Evolutionary conservation across 257 asterid genomes (phyloP).

Genomic region (Fraxinus pennsylvanica): DNA sequence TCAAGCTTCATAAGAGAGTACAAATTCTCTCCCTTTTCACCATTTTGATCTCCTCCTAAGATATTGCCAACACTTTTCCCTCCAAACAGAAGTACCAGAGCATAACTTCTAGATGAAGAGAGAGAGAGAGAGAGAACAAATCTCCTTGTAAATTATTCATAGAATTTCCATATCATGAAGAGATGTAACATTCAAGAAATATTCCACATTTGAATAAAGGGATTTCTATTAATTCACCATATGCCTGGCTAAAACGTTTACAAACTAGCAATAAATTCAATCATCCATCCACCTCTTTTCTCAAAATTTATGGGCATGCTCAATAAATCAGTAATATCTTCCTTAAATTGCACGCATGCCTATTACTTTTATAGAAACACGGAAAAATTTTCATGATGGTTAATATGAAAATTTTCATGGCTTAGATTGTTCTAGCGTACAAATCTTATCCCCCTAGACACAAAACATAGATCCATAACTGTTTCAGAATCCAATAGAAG

Average conservation of each 20-base stretch:
- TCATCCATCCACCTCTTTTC: not conserved
- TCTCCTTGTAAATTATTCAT: not conserved
- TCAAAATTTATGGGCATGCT: not conserved
- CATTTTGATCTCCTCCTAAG: conserved; percentile 13
- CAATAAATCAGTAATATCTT: not conserved
- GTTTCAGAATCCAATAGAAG: conserved; percentile 15
- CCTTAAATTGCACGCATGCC: not conserved
- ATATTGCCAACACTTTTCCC: not conserved
- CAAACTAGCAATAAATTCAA: not conserved
- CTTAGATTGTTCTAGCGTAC: not conserved
- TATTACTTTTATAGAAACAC: not conserved
- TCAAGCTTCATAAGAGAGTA: not conserved
- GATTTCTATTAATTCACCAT: not conserved
- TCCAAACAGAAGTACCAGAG: conserved; percentile 1
- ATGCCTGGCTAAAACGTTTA: not conserved
- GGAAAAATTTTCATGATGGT: not conserved
- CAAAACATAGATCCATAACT: conserved; percentile 5
- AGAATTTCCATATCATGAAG: conserved; percentile 7
- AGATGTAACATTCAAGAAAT: conserved; percentile 7
- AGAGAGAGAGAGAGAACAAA: not conserved
- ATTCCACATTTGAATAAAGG: conserved; percentile 8
- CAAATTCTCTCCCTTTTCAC: not conserved
- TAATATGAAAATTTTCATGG: not conserved
- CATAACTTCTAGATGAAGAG: not conserved
- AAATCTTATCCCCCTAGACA: not conserved